Evolutionary conservation across 2,329 filamentous ascomycete species (phyloP).

Genomic region (Chaetomiaceae sp.): DNA sequence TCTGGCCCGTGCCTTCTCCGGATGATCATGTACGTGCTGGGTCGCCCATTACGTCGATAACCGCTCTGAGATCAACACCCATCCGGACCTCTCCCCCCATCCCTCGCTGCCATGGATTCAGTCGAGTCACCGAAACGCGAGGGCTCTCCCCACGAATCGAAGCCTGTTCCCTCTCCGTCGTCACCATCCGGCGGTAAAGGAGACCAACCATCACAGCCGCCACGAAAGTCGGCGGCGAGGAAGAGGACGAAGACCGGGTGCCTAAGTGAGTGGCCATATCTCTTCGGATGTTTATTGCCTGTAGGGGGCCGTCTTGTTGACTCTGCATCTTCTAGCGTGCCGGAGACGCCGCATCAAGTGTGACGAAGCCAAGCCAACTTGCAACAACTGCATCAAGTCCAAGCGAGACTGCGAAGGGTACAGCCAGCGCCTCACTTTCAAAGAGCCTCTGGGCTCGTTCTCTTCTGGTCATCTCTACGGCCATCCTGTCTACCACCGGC

Average conservation of each 20-base stretch:
- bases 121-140: neutral
- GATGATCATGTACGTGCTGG: neutral
- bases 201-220: slow-evolving; percentile 26
- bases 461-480: slow-evolving; percentile 46
- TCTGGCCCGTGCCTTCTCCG: neutral
- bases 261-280: slow-evolving; percentile 61
- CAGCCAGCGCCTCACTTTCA: slow-evolving; percentile 76
- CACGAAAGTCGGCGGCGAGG: slow-evolving; percentile 47
- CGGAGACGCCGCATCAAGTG: slow-evolving; percentile 95
- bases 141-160: neutral
- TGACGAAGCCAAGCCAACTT: slow-evolving; percentile 80
- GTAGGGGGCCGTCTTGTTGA: slow-evolving; percentile 4
- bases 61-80: neutral
- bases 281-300: slow-evolving; percentile 20
- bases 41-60: neutral
- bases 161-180: slow-evolving; percentile 21
- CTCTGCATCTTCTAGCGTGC: slow-evolving; percentile 58
- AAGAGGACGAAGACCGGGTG: slow-evolving; percentile 91
- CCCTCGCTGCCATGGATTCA: slow-evolving; percentile 12
- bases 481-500: slow-evolving; percentile 43
- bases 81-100: neutral
- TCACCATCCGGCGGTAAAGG: slow-evolving; percentile 36
- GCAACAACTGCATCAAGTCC: slow-evolving; percentile 81
- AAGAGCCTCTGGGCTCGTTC: slow-evolving; percentile 61
- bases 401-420: slow-evolving; percentile 82